A percentile compares a stretch with the other conserved stretches of the same genome.
Conservation (phyloP, 2,329 filamentous ascomycete species). For the Scedosporium boydii region DNA sequence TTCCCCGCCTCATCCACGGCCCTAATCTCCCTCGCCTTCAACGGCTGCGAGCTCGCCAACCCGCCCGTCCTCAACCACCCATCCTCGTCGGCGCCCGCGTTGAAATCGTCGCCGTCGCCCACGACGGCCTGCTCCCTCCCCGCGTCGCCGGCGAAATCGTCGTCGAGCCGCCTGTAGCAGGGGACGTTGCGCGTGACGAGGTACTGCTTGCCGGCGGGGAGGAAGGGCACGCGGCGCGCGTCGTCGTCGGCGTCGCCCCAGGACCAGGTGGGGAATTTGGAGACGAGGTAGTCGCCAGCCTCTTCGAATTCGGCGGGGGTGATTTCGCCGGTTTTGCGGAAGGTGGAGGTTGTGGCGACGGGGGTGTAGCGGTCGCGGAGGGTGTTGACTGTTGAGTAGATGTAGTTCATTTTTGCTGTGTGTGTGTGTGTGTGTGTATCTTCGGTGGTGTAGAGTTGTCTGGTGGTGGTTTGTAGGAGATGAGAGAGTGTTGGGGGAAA, state of each 20-base stretch:
- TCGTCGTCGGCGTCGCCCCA: slow-evolving; percentile 87
- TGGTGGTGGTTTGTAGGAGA: background rate
- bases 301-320: slow-evolving; percentile 94
- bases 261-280: slow-evolving; percentile 98
- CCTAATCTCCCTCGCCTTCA: slow-evolving; percentile 69
- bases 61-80: slow-evolving; percentile 89
- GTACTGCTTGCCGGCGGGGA: slow-evolving; percentile 88
- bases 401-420: slow-evolving; percentile 62
- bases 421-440: too few relatives aligned
- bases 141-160: slow-evolving; percentile 84
- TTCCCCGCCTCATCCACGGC: slow-evolving; percentile 87
- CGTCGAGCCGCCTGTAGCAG: slow-evolving; percentile 82
- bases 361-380: slow-evolving; percentile 88
- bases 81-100: slow-evolving; percentile 52
- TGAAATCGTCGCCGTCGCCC: slow-evolving; percentile 61
- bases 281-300: slow-evolving; percentile 94
- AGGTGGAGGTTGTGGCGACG: slow-evolving; percentile 82
- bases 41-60: slow-evolving; percentile 62
- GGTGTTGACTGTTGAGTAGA: slow-evolving; percentile 86
- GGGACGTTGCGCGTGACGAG: slow-evolving; percentile 91
- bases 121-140: slow-evolving; percentile 82
- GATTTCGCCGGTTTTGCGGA: slow-evolving; percentile 88
- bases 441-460: background rate
- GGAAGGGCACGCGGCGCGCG: slow-evolving; percentile 66
- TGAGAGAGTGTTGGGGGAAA: too few relatives aligned